These are phyloP conservation scores for Elongisporangium prolatum DNA, from an alignment of 352 stramenopile genomes.

Conservation along the genomic window DNA sequence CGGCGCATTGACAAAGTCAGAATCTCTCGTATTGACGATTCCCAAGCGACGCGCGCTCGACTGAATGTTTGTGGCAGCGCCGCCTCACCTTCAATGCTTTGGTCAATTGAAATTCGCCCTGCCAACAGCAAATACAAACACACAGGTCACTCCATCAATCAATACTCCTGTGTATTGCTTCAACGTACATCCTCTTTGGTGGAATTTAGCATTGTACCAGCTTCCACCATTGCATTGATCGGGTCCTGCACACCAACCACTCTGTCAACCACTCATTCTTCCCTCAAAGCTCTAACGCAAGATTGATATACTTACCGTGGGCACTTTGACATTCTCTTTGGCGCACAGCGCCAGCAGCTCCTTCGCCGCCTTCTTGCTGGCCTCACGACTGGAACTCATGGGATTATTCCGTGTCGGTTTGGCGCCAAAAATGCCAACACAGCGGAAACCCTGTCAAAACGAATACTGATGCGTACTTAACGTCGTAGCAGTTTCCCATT, in stretches of 20 bases:
- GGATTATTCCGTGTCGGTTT: background rate
- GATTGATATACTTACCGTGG: constrained; percentile 35
- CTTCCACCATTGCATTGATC: constrained; percentile 76
- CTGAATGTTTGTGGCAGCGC: background rate
- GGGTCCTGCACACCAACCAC: constrained; percentile 29
- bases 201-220: constrained; percentile 81
- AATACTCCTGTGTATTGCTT: background rate
- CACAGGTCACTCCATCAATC: constrained; percentile 1
- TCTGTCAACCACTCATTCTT: background rate
- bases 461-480: background rate
- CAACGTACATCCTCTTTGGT: constrained; percentile 63
- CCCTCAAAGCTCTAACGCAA: background rate
- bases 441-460: background rate
- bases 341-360: constrained; percentile 78
- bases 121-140: background rate
- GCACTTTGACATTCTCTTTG: constrained; percentile 71
- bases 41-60: background rate
- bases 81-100: constrained; percentile 54
- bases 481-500: background rate
- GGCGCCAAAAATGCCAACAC: background rate
- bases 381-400: constrained; percentile 28
- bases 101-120: constrained; percentile 73
- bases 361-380: constrained; percentile 63
- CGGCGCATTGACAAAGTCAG: background rate
- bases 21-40: background rate